phyloP scores from a whole-genome alignment of 805 yeast species.

The Teunomyces funiuensis region DNA sequence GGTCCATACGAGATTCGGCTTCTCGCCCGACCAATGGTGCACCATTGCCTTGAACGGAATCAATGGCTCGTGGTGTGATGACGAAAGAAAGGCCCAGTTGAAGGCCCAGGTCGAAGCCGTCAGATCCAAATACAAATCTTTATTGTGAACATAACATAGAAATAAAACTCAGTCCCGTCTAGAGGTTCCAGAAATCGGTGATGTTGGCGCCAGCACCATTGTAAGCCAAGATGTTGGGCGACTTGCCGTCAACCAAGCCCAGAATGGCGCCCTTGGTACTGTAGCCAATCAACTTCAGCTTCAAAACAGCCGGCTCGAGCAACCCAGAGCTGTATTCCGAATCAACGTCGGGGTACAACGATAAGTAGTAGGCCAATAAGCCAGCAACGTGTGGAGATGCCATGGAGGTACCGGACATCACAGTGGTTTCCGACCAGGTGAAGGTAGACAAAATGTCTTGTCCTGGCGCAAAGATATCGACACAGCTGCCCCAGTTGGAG shows the following conservation, averaged over 20 bases:
- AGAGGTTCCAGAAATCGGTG: constrained; percentile 56
- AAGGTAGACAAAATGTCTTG: constrained; percentile 82
- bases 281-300: constrained; percentile 69
- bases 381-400: constrained; percentile 97
- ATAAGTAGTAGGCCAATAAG: constrained; percentile 81
- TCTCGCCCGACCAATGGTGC: constrained; percentile 61
- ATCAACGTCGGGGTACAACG: constrained; percentile 74
- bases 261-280: constrained; percentile 59
- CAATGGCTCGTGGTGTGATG: constrained; percentile 70
- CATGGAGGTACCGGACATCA: constrained; percentile 95
- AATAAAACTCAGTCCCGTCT: background rate
- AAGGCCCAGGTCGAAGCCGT: constrained; percentile 44
- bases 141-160: constrained; percentile 7
- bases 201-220: constrained; percentile 81
- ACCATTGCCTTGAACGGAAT: constrained; percentile 64
- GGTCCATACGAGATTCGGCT: constrained; percentile 65
- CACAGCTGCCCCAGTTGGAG: constrained; percentile 94
- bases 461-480: constrained; percentile 96
- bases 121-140: constrained; percentile 32
- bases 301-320: constrained; percentile 71
- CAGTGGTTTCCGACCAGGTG: constrained; percentile 77
- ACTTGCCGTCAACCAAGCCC: constrained; percentile 63
- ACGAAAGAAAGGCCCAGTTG: constrained; percentile 53
- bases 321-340: constrained; percentile 60
- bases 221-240: constrained; percentile 75